Base-by-base conservation (phyloP, 1,284 basidiomycete genomes). In the Melampsora occidentalis region DNA sequence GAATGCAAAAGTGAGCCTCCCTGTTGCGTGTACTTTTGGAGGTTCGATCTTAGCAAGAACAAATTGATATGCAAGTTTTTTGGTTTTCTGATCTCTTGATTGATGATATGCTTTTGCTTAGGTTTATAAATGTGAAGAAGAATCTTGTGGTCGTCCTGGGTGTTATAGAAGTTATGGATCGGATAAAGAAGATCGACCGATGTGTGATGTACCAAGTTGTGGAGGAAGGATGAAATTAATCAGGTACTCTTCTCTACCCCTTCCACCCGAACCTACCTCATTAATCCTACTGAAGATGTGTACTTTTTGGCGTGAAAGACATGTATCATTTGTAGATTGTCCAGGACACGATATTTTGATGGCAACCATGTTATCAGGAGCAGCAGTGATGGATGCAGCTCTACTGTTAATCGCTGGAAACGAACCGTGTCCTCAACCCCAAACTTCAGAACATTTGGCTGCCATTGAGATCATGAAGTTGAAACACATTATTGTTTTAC, bases 341-440 rank as follows among this genome's bases (percentile, higher is more conserved):
- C 84, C 83, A 6, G 83, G 84, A 63, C 84, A 84, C 83, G 84
- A 85, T 82, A 87, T 88, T 85, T 84, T 99, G 84, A 99, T 99
- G 96, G 96, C 96, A 77, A 99, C 96, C 80, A 99, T 99, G 97
- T 87, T 99, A 81, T 98, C 98, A 88, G 96, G 96, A 85, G 96
- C 96, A 57, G 97, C 97, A 31, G 96, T 99, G 87, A 87, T 99
- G 96, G 95, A 98, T 85, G 96, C 96, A 78, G 96, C 96, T 20
- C 86, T 99, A 0, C 88, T 99, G 0, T 89, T 99, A 67, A 90
- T 98, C 78, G 96, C 96, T 33, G 96, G 92, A 71, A 99, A 99
- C 85, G 96, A 99, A 86, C 92, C 94, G 10, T 99, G 96, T 85
- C 96, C 96, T 0, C 97, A 99, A 83, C 97, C 97, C 0, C 97